Conservation (phyloP, 257 asterid species). For the Handroanthus guayacan region DNA sequence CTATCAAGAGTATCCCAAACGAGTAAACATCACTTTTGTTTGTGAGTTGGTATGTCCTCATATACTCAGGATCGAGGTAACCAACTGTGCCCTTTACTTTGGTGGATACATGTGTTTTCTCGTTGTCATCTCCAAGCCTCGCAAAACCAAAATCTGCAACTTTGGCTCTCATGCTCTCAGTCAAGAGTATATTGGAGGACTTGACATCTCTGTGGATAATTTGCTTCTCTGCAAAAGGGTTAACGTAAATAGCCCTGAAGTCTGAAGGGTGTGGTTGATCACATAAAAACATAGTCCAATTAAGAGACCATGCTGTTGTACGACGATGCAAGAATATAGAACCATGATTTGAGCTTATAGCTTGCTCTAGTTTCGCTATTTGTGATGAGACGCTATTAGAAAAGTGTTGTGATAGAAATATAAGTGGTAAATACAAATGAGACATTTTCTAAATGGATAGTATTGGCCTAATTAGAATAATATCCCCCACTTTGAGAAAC, state of each 20-base stretch:
- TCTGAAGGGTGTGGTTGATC: background rate
- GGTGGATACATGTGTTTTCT: slow-evolving; percentile 80
- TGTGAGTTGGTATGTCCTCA: slow-evolving; percentile 90
- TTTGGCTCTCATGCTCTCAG: slow-evolving; percentile 89
- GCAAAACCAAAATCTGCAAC: slow-evolving; percentile 99
- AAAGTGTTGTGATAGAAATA: no score
- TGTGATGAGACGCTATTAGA: background rate
- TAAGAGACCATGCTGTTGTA: background rate
- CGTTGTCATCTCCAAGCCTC: slow-evolving; percentile 81
- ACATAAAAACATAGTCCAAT: background rate
- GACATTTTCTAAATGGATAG: no score
- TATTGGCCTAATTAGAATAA: no score
- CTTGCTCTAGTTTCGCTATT: background rate
- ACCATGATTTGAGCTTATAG: background rate
- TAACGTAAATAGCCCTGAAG: slow-evolving; percentile 15
- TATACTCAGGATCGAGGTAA: slow-evolving; percentile 96
- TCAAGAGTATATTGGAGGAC: slow-evolving; percentile 94
- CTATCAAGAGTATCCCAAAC: slow-evolving; percentile 84
- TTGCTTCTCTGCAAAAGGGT: slow-evolving; percentile 77
- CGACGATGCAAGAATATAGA: background rate
- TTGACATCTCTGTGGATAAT: slow-evolving; percentile 97
- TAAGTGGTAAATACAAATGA: no score
- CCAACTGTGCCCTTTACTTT: slow-evolving; percentile 98
- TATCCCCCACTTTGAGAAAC: no score
- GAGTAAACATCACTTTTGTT: slow-evolving; percentile 94